Evolutionary conservation across 2,329 filamentous ascomycete genomes (phyloP).

Genomic region (Amauroascus verrucosus): DNA sequence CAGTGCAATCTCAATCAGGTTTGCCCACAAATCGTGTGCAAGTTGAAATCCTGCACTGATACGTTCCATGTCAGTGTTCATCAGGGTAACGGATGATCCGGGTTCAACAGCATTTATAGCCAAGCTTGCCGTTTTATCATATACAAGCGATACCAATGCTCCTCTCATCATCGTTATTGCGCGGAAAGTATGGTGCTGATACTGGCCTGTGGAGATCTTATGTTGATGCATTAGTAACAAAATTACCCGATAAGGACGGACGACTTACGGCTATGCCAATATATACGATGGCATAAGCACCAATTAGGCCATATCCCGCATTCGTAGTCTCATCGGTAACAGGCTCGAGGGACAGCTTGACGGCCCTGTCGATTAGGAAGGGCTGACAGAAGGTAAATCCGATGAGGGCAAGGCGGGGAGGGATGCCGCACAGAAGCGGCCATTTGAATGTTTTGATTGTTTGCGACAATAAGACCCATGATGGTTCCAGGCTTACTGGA

Average conservation of each 20-base stretch:
- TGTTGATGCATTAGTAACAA: background rate
- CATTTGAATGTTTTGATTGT: slow-evolving; percentile 21
- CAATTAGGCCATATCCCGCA: slow-evolving; percentile 20
- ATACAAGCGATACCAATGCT: slow-evolving; percentile 2
- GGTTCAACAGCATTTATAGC: background rate
- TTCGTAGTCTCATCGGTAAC: slow-evolving; percentile 14
- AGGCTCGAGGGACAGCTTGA: slow-evolving; percentile 16
- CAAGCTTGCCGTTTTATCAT: background rate
- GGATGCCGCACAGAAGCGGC: slow-evolving; percentile 16
- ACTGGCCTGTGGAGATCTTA: slow-evolving; percentile 13
- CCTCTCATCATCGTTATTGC: slow-evolving; percentile 8
- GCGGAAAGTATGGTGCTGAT: slow-evolving; percentile 3
- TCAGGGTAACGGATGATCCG: background rate
- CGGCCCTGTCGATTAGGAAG: slow-evolving; percentile 20
- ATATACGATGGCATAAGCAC: slow-evolving; percentile 17
- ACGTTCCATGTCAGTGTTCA: slow-evolving; percentile 8
- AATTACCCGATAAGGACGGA: background rate
- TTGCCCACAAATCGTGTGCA: slow-evolving; percentile 6
- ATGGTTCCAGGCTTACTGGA: too few relatives aligned
- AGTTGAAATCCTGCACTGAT: background rate
- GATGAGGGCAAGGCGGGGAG: slow-evolving; percentile 20
- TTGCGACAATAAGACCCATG: slow-evolving; percentile 10
- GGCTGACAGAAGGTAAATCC: slow-evolving; percentile 24
- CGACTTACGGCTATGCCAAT: slow-evolving; percentile 13
- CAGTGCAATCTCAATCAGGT: slow-evolving; percentile 3